phyloP scores from a whole-genome alignment of 2,329 filamentous ascomycete genomes.

The Aplosporella prunicola region DNA sequence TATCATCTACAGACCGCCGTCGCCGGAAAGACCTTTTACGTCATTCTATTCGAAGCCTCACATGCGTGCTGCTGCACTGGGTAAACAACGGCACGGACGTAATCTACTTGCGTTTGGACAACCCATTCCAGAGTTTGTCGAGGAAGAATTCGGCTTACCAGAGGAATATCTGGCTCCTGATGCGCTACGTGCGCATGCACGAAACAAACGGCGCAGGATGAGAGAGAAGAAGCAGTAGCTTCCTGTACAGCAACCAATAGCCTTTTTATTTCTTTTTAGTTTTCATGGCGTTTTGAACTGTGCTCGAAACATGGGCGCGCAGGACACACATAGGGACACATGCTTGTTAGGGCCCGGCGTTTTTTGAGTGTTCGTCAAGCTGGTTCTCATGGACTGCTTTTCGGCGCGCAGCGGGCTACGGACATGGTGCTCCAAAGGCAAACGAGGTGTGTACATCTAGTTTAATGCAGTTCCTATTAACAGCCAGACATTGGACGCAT shows the following conservation, averaged over 20 bases:
- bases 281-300: conserved; percentile 1
- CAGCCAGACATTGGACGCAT: no score
- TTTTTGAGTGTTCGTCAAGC: no score
- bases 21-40: conserved; percentile 55
- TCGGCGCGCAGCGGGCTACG: no score
- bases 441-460: no score
- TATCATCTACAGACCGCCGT: conserved; percentile 14
- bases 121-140: conserved; percentile 61
- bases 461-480: no score
- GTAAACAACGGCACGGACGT: conserved; percentile 58
- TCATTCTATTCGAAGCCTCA: conserved; percentile 80
- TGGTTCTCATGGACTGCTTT: no score
- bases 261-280: conserved; percentile 4
- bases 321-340: no score
- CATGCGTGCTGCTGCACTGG: conserved; percentile 70
- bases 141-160: conserved; percentile 67
- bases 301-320: no score
- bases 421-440: no score
- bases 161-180: conserved; percentile 48
- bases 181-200: conserved; percentile 46
- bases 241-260: conserved; percentile 6
- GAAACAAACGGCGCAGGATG: conserved; percentile 53
- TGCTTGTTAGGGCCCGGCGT: conserved; percentile 5
- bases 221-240: conserved; percentile 33
- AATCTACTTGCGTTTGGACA: conserved; percentile 73